Conservation (phyloP, 345 rosid species). For the Cardiospermum halicacabum region DNA sequence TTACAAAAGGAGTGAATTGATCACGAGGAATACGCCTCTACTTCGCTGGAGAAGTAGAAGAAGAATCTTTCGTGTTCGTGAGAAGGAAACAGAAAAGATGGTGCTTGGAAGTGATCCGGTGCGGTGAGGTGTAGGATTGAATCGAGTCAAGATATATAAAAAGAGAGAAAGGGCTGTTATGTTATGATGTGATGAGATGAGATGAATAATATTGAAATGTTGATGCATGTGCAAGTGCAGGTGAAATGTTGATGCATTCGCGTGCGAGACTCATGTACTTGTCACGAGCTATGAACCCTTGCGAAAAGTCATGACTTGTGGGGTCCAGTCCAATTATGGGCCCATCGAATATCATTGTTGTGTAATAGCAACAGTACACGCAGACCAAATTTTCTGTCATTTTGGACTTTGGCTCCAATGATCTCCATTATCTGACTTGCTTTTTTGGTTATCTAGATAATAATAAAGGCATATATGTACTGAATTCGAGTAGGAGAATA, state of each 20-base stretch:
- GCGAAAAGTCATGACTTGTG: slow-evolving; percentile 13
- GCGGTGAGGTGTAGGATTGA: slow-evolving; percentile 18
- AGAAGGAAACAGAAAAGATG: slow-evolving; percentile 10
- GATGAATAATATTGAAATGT: no score
- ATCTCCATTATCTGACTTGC: no score
- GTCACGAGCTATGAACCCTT: slow-evolving; percentile 17
- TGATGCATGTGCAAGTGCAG: slow-evolving; percentile 6
- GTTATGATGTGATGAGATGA: no score
- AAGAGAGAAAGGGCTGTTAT: no score
- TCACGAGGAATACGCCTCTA: slow-evolving; percentile 59
- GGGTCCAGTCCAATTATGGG: slow-evolving; percentile 31
- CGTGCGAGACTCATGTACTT: slow-evolving; percentile 24
- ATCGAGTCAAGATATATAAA: no score
- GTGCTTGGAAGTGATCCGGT: slow-evolving; percentile 10
- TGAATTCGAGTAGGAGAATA: no score
- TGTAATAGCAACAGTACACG: background rate
- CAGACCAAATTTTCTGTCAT: background rate
- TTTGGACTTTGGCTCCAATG: background rate
- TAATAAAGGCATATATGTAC: no score
- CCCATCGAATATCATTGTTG: slow-evolving; percentile 23
- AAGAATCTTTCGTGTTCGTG: slow-evolving; percentile 25
- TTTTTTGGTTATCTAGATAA: no score
- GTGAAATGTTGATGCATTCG: slow-evolving; percentile 4
- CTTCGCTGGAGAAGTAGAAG: slow-evolving; percentile 38
- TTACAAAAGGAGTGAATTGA: slow-evolving; percentile 8